Percentiles rank a stretch among this genome's conserved stretches.
Evolutionary conservation across 176 grass and related monocot species (phyloP).

Genomic region (Carex littledalei): DNA sequence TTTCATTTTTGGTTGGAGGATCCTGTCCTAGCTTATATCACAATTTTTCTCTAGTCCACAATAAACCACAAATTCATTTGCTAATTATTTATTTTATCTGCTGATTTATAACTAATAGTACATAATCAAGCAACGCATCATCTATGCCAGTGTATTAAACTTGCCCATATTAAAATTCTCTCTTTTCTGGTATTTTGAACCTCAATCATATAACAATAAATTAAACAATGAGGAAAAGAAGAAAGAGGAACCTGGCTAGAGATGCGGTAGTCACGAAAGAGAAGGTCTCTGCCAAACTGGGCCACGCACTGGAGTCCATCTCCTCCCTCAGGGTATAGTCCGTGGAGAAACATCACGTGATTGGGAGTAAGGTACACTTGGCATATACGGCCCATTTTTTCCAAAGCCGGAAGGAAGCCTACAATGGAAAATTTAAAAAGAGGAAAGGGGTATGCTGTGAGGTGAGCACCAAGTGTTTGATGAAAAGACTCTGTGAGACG

Average conservation of each 20-base stretch:
- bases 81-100: not conserved
- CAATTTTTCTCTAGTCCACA: not conserved
- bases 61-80: not conserved
- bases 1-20: not conserved
- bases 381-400: slow-evolving; percentile 74
- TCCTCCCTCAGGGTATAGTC: slow-evolving; percentile 50
- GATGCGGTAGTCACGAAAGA: slow-evolving; percentile 87
- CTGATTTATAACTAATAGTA: not conserved
- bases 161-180: not conserved
- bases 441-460: not conserved
- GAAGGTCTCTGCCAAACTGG: slow-evolving; percentile 78
- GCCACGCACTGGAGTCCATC: slow-evolving; percentile 76
- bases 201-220: not conserved
- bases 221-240: not conserved
- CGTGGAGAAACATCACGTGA: slow-evolving; percentile 88
- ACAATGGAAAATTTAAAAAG: not conserved
- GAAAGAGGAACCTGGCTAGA: slow-evolving; percentile 52
- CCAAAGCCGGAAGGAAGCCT: slow-evolving; percentile 82
- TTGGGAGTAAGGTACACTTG: slow-evolving; percentile 71
- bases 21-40: not conserved
- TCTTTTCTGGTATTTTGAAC: not conserved
- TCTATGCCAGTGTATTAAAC: not conserved
- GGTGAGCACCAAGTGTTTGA: slow-evolving; percentile 38
- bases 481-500: slow-evolving; percentile 21
- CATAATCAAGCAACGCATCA: not conserved